Base-by-base conservation (phyloP, 306 rosid genomes). In the Canavalia ensiformis region DNA sequence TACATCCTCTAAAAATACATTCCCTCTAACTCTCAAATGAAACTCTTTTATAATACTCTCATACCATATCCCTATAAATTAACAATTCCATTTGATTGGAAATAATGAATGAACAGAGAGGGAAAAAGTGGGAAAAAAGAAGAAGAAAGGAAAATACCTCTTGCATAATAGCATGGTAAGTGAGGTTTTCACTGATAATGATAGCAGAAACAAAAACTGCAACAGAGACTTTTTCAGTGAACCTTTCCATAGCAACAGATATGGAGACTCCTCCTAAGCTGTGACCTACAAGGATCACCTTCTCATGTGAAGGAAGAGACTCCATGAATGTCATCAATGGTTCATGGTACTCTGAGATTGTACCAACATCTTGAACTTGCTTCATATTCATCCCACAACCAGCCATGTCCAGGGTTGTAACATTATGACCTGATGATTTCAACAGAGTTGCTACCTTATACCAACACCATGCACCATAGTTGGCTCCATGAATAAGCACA, bases 391-490 rank as follows among this genome's bases (percentile, higher is more conserved):
- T 47, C 8, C 90, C 90, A 5, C 79, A 51, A 52, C 83, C 87
- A 29, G 70, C 83, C 37, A 88, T 75, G 65, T 88, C 90, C 51
- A 88, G 13, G 11, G 88, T 82, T 0, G 87, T 85, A 62, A 34
- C 88, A 0, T 76, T 77, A 69, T 85, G 88, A 4, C 87, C 82
- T 0, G 44, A 51, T 0, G 65, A 11, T 37, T 54, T 75, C 73
- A 88, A 75, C 4, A 82, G 83, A 25, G 76, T n/a, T 3, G 52
- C 74, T 11, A 88, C 79, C 82, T 82, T 85, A 77, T 75, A 85
- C 90, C 88, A 88, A 8, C 87, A 79, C 90, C 88, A 88, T 9
- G 88, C 83, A 8, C 88, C 90, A 31, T 82, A 83, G 68, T 87
- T 50, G 31, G 7, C n/a, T 3, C 90, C 90, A 54, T 88, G 90